phyloP scores from a whole-genome alignment of 148 eudicot genomes.

The Hydrangea macrophylla region DNA sequence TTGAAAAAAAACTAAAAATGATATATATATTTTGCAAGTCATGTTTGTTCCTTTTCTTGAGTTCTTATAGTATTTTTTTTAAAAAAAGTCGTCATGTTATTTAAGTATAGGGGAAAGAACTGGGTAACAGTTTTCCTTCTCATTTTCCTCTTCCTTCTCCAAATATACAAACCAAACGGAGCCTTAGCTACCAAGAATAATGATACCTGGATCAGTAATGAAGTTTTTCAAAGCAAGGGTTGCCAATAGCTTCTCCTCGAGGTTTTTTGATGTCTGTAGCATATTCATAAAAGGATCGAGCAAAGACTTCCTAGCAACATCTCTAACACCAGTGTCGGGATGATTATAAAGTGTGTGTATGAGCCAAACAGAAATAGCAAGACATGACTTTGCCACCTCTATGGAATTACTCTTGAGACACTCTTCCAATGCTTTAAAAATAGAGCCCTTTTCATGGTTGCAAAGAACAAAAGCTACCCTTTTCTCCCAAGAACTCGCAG shows the following conservation, averaged over 20 bases:
- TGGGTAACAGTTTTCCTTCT: no score
- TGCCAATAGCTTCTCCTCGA: conserved; percentile 52
- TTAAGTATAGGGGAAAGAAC: no score
- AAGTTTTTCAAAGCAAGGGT: conserved; percentile 48
- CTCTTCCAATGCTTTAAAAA: conserved; percentile 47
- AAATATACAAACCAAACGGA: no score
- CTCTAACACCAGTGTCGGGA: conserved; percentile 54
- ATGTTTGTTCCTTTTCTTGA: no score
- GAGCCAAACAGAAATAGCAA: conserved; percentile 46
- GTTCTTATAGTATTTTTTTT: no score
- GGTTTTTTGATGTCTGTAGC: conserved; percentile 45
- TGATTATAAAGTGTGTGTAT: conserved; percentile 38
- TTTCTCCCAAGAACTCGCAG: conserved; percentile 45
- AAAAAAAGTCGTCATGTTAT: no score
- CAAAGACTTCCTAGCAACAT: conserved; percentile 37
- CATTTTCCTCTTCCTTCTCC: no score
- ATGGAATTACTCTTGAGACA: conserved; percentile 43
- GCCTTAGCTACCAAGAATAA: no score
- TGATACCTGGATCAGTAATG: conserved; percentile 41
- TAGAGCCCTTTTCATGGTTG: conserved; percentile 47
- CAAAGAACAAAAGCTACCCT: conserved; percentile 49
- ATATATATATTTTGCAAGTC: no score
- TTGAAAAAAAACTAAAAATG: no score
- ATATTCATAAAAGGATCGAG: conserved; percentile 46
- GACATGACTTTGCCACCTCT: conserved; percentile 44